A percentile compares a stretch with the other conserved stretches of the same genome.
phyloP scores from a whole-genome alignment of 352 stramenopile species.

The Paralagenidium karlingii region DNA sequence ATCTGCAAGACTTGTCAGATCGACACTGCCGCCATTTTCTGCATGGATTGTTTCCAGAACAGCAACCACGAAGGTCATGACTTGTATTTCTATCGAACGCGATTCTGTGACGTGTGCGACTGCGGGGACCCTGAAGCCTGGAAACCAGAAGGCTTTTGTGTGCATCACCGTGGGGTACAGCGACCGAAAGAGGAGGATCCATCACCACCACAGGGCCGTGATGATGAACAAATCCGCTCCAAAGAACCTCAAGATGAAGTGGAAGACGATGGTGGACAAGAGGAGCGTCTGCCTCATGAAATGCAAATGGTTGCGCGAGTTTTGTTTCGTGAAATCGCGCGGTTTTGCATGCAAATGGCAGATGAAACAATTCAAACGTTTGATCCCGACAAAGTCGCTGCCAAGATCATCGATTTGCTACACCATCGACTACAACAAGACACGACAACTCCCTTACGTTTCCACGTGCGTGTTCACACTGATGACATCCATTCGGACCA shows the following conservation, averaged over 20 bases:
- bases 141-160: slow-evolving; percentile 90
- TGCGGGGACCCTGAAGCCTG: slow-evolving; percentile 98
- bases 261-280: slow-evolving; percentile 5
- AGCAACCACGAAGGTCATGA: slow-evolving; percentile 93
- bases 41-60: slow-evolving; percentile 92
- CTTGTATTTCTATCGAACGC: slow-evolving; percentile 75
- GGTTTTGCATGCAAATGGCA: slow-evolving; percentile 61
- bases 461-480: slow-evolving; percentile 93
- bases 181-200: too few species aligned
- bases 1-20: slow-evolving; percentile 97
- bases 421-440: slow-evolving; percentile 9
- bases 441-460: slow-evolving; percentile 10
- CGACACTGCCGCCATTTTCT: slow-evolving; percentile 96
- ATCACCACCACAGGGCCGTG: slow-evolving; percentile 30
- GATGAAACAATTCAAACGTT: slow-evolving; percentile 57
- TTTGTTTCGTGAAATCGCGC: slow-evolving; percentile 60
- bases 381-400: slow-evolving; percentile 37
- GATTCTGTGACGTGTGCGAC: slow-evolving; percentile 90
- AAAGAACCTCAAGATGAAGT: too few species aligned
- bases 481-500: slow-evolving; percentile 98
- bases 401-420: slow-evolving; percentile 24
- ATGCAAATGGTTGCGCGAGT: slow-evolving; percentile 39
- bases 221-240: too few species aligned
- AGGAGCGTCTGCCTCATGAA: slow-evolving; percentile 15
- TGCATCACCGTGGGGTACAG: too few species aligned